Evolutionary conservation across 1,284 basidiomycete species (phyloP), one percentile per base, ranked within the genome.

Genomic region (Anthracocystis panici-leucophaei): DNA sequence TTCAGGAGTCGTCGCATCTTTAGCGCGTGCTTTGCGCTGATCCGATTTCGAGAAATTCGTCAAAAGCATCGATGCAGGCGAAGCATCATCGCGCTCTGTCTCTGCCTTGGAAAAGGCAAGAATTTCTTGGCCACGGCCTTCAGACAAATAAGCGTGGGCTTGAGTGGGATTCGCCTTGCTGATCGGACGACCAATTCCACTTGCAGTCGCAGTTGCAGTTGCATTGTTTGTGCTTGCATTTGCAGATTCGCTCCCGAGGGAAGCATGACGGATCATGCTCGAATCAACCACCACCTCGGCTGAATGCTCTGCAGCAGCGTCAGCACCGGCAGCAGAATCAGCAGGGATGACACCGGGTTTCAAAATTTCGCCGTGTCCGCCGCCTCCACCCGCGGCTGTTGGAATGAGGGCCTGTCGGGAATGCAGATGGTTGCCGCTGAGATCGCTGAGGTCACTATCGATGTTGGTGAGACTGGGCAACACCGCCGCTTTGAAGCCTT

Each of bases 161-260:
- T 27, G 35, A 25, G 25, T 20, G 25, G 52, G 41, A 40, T 53
- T 65, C 54, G 57, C 58, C 40, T 38, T 57, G 67, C 67, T 62
- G 67, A 70, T 70, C 67, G 68, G 53, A 60, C 61, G 53, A 65
- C 25, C 31, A 38, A 14, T 29, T 46, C 53, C 45, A 53, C 2
- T 20, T 35, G 49, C n/a, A 10, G 3, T 16, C 16, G n/a, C 46
- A 27, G 27, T 49, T 27, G 9, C 14, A 6, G 12, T 21, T 41
- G 35, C 14, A 40, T n/a, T 23, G 27, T 18, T 21, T n/a, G 20
- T 27, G 8, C 40, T 44, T 44, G 8, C 27, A 9, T 18, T n/a
- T 5, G 35, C 35, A 38, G 14, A 38, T 31, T 41, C 23, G 6
- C 23, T 40, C 42, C 29, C 29, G 42, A 11, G 31, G 29, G 27